phyloP scores from a whole-genome alignment of 257 asterid species.

The Solanum lignicaule region DNA sequence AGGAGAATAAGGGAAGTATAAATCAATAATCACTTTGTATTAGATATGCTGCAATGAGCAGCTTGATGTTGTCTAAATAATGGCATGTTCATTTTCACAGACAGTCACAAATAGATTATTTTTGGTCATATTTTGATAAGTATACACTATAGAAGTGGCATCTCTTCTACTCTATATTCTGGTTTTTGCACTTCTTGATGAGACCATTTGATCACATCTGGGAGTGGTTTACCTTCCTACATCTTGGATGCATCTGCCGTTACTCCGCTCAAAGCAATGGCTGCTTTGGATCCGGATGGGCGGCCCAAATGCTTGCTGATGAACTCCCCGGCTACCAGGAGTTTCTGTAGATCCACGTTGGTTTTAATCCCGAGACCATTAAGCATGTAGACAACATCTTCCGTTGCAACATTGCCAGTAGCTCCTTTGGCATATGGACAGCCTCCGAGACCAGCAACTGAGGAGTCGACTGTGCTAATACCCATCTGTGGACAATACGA shows the following conservation, averaged over 20 bases:
- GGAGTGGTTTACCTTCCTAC: not conserved
- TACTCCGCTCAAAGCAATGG: conserved; percentile 46
- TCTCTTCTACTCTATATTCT: not conserved
- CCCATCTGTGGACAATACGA: conserved; percentile 51
- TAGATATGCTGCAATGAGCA: not conserved
- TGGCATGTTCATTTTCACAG: not conserved
- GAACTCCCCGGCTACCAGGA: conserved; percentile 66
- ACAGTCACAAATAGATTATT: not conserved
- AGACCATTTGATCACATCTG: not conserved
- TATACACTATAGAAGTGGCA: not conserved
- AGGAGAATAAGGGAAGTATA: not conserved
- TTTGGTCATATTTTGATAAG: not conserved
- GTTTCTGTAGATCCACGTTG: conserved; percentile 53
- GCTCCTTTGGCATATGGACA: conserved; percentile 95
- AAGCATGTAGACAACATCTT: conserved; percentile 91
- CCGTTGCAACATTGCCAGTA: conserved; percentile 87
- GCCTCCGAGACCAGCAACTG: conserved; percentile 82
- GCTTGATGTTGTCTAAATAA: not conserved
- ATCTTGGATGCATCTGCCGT: conserved; percentile 36
- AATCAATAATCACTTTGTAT: not conserved
- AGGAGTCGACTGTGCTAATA: conserved; percentile 78
- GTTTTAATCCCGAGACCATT: conserved; percentile 67
- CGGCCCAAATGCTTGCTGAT: conserved; percentile 59
- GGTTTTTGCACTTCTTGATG: not conserved
- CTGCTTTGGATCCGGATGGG: conserved; percentile 69